Evolutionary conservation across 768 basidiomycete species (phyloP), one percentile per base, ranked within the genome.

Genomic region (Collybiopsis confluens): DNA sequence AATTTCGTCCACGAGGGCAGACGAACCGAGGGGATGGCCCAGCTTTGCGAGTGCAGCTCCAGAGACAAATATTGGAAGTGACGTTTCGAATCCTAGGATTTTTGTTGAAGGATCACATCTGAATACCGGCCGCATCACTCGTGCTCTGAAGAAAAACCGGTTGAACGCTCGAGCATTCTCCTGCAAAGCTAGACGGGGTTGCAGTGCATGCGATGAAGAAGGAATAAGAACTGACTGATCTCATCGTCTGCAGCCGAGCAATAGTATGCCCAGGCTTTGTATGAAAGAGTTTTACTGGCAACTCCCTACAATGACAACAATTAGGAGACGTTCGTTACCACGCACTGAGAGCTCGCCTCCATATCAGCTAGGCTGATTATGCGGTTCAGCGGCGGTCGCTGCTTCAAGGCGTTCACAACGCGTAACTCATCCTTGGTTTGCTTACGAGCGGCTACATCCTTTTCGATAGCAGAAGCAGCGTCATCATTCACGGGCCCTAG

Each of bases 241-340:
- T 88, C 85, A 62, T 95, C 92, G 63, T 97, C 94, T 1, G 91
- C 77, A 9, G 90, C 88, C 20, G 92, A 93, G 7, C 82, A 80
- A 67, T 95, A 94, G 68, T 94, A 94, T 2, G 90, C 85, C 64
- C 82, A 75, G 1, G 91, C 92, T 59, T 85, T 89, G 62, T 83
- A 76, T 2, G 84, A 82, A 54, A 98, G 75, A 3, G 88, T 73
- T 48, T 81, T 78, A 61, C 78, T 81, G 6, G 93, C 93, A 18
- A 90, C 79, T 23, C 76, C 74, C 90, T 91, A 55, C 2, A 37
- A 38, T 42, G 28, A 35, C 44, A 36, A 33, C n/a, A n/a, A n/a
- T n/a, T 33, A 45, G 28, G 28, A n/a, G 30, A 35, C 28, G 55
- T 1, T 58, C 18, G 13, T 23, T 16, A 28, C 15, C 35, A 13